phyloP scores from a whole-genome alignment of 140 eudicot genomes.

The Ambrosia hybrid region DNA sequence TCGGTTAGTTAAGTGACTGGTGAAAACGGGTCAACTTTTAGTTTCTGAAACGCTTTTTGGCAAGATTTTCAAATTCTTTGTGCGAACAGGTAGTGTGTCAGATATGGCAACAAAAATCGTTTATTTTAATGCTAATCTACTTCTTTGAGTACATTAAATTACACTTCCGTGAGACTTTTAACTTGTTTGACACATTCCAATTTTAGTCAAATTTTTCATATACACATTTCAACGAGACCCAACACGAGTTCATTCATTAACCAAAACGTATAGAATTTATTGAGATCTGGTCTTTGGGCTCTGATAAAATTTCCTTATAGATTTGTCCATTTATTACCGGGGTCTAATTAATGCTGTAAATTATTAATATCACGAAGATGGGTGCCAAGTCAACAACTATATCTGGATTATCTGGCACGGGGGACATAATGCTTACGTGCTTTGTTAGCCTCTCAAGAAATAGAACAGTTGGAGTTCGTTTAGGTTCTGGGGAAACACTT shows the following conservation, averaged over 20 bases:
- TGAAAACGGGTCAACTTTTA: background rate
- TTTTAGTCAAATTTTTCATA: too few species aligned
- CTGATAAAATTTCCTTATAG: background rate
- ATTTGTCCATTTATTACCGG: conserved; percentile 3
- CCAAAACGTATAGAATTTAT: background rate
- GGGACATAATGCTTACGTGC: conserved; percentile 98
- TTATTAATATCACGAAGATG: conserved; percentile 59
- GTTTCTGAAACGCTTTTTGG: background rate
- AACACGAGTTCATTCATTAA: background rate
- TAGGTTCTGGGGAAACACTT: conserved; percentile 94
- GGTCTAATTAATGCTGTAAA: conserved; percentile 19
- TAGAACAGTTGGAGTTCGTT: conserved; percentile 95
- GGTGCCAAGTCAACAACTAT: conserved; percentile 97
- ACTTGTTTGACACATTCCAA: too few species aligned
- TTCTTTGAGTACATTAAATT: too few species aligned
- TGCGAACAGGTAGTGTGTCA: too few species aligned
- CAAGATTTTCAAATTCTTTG: background rate
- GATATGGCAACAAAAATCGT: too few species aligned
- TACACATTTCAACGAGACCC: background rate
- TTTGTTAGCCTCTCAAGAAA: conserved; percentile 95
- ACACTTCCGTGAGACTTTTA: too few species aligned
- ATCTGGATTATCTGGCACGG: conserved; percentile 91
- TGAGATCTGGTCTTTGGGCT: conserved; percentile 14
- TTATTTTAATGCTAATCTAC: too few species aligned
- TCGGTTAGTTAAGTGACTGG: background rate